phyloP scores from a whole-genome alignment of 2,329 filamentous ascomycete species.

The Sporothrix sp. region DNA sequence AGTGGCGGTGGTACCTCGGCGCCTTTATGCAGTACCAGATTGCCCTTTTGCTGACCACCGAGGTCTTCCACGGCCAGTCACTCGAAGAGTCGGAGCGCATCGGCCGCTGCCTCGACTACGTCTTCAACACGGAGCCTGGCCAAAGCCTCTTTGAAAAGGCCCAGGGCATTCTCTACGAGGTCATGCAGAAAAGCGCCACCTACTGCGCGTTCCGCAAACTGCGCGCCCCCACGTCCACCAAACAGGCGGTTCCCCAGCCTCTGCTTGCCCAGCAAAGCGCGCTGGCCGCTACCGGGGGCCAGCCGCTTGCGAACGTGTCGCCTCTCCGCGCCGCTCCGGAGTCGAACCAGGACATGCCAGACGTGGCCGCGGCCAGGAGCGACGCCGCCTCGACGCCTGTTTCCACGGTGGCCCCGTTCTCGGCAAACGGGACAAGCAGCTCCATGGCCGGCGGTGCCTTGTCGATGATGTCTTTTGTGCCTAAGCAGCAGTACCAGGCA shows the following conservation, averaged over 20 bases:
- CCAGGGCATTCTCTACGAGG: conserved; percentile 49
- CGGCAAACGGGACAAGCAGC: neutral
- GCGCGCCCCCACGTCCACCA: conserved; percentile 39
- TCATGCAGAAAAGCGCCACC: conserved; percentile 49
- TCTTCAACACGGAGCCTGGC: conserved; percentile 50
- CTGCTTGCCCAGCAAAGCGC: conserved; percentile 21
- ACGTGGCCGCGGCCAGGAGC: neutral
- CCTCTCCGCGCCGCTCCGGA: neutral
- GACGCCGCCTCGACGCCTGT: conserved; percentile 1
- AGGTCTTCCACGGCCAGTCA: conserved; percentile 52
- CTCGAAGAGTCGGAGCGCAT: conserved; percentile 52
- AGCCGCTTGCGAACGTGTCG: neutral
- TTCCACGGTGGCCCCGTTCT: neutral
- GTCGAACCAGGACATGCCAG: neutral
- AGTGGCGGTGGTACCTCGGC: conserved; percentile 62
- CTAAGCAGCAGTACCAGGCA: neutral
- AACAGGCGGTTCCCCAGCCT: conserved; percentile 27
- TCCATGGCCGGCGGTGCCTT: neutral
- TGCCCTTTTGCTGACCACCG: conserved; percentile 57
- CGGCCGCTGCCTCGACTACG: conserved; percentile 62
- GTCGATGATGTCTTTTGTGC: neutral
- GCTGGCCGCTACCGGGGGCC: neutral
- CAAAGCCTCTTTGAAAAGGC: conserved; percentile 43
- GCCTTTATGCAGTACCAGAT: conserved; percentile 65
- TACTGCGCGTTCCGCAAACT: conserved; percentile 51